Evolutionary conservation across 2,329 filamentous ascomycete genomes (phyloP).

Genomic region (Aspergillus pseudoterreus): DNA sequence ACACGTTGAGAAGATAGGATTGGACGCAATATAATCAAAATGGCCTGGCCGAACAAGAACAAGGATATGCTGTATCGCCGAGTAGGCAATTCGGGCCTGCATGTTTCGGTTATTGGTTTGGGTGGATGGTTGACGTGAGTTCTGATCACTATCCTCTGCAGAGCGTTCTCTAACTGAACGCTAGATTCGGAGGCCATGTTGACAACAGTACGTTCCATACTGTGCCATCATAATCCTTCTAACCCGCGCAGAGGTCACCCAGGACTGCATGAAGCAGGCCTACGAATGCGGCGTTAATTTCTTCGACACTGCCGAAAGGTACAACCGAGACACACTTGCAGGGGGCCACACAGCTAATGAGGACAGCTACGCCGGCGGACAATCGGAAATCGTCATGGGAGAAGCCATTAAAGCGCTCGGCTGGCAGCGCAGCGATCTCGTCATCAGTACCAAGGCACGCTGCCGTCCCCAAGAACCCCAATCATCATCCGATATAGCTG

Average conservation of each 20-base stretch:
- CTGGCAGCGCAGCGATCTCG: constrained; percentile 55
- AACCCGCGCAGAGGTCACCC: constrained; percentile 17
- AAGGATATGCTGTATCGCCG: constrained; percentile 66
- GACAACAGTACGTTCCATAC: constrained; percentile 51
- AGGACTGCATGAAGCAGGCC: constrained; percentile 47
- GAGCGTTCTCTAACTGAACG: neutral
- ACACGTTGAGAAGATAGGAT: no score
- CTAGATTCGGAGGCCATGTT: constrained; percentile 62
- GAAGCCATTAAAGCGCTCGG: constrained; percentile 53
- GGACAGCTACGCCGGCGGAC: constrained; percentile 46
- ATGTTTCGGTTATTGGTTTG: constrained; percentile 69
- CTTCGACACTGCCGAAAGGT: constrained; percentile 55
- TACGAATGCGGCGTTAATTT: constrained; percentile 58
- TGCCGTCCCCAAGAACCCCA: neutral
- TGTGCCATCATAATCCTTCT: no score
- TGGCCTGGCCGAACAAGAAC: constrained; percentile 25
- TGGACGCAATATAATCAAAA: neutral
- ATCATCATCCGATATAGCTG: neutral
- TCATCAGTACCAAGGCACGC: constrained; percentile 34
- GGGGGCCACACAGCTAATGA: neutral
- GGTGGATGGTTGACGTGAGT: constrained; percentile 43
- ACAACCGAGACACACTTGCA: neutral
- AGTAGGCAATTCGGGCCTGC: constrained; percentile 66
- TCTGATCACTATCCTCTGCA: neutral
- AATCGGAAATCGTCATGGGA: constrained; percentile 55